Evolutionary conservation across 2,329 filamentous ascomycete species (phyloP), one percentile per base, ranked within the genome.

Genomic region (Onygenales sp.): DNA sequence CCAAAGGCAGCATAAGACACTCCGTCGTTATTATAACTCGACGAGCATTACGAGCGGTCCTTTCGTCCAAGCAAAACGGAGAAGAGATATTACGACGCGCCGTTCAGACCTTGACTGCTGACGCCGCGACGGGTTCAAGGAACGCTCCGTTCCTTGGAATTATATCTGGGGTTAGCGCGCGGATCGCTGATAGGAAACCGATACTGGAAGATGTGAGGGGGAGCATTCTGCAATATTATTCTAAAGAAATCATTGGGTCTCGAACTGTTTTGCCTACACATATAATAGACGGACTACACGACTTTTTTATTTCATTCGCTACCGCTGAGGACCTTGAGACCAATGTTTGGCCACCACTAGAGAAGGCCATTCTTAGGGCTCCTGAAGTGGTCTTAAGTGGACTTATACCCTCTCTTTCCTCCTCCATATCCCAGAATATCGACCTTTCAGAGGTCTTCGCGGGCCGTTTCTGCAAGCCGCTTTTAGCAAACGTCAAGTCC

Each of bases 401-500:
- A 57, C 77, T 96, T 27, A 73, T 97, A 49, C 81, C 85, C 5
- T 82, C 86, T 10, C 76, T 97, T 45, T 77, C 94, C 55, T 69
- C 77, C 7, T 82, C 88, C 32, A 74, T 98, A 6, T 83, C 89
- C 1, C 65, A 73, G 32, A 74, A 75, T 5, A 78, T 93, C 61
- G 92, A 98, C 62, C 77, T 97, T 14, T 92, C 92, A 7, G 80
- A 83, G 39, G 73, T 87, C 4, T 76, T 97, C 14, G 78, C 80
- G 51, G 76, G 78, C 31, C 87, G 86, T 56, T 77, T 98, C 37
- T 70, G 94, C 39, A 97, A 95, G 68, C 88, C 90, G 5, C 74
- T 98, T 10, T 72, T 97, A n/a, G 84, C 89, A 42, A 95, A 90
- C 65, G 77, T 91, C 68, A 96, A 95, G 69, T 97, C 93, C 1